Percentiles rank a stretch among this genome's conserved stretches.
These are phyloP conservation scores for Anaeromyces robustus DNA, from an alignment of 192 early-diverging fungal genomes.

Conservation along the genomic window DNA sequence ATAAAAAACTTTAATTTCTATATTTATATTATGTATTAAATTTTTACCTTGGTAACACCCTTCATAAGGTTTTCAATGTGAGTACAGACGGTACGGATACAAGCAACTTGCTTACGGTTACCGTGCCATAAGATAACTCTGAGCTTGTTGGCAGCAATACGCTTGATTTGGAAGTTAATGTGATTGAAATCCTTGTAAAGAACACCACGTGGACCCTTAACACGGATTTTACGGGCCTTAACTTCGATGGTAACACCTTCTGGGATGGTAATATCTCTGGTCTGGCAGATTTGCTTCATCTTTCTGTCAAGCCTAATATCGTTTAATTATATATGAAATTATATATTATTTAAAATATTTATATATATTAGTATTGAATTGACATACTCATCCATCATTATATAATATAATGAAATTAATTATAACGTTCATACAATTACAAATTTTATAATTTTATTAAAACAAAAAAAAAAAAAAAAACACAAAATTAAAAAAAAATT, in stretches of 20 bases:
- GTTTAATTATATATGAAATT: no score
- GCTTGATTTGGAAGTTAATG: constrained; percentile 79
- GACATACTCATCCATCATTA: background rate
- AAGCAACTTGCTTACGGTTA: constrained; percentile 91
- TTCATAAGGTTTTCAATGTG: constrained; percentile 95
- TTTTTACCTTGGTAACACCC: constrained; percentile 84
- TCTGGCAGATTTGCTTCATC: constrained; percentile 88
- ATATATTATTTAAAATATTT: no score
- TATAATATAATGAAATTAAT: no score
- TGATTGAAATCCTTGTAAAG: constrained; percentile 84
- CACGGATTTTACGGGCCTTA: constrained; percentile 76
- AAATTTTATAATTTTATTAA: no score
- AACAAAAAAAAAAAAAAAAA: no score
- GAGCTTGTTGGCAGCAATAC: constrained; percentile 50
- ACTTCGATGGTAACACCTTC: constrained; percentile 66
- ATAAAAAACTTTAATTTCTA: no score
- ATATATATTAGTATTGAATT: no score
- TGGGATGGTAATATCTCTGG: constrained; percentile 79
- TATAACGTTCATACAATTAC: no score
- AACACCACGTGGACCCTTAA: constrained; percentile 82
- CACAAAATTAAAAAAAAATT: background rate
- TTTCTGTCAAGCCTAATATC: background rate
- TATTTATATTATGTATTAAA: no score
- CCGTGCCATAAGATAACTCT: constrained; percentile 87
- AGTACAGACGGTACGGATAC: constrained; percentile 88